Evolutionary conservation across 306 rosid genomes (phyloP), one percentile per base, ranked within the genome.

Genomic region (Prunus fruticosa): DNA sequence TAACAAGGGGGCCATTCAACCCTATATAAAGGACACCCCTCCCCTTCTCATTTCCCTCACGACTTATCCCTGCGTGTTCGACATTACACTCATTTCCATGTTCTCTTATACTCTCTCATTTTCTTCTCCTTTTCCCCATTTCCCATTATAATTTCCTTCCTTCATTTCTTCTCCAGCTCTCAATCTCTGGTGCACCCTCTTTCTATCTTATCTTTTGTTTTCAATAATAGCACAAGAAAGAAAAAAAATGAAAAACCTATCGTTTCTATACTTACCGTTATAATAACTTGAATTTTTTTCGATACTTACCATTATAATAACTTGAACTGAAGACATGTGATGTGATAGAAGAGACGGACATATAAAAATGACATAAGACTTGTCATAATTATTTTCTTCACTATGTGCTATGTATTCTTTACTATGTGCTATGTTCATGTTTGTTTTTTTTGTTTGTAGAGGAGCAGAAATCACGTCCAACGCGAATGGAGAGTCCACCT

Each of bases 1-100:
- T 84, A 82, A 27, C 9, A 5, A 1, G 25, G 27, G 27, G 14
- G 23, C 41, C 67, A 18, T 53, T 81, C 60, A 71, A 78, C 54
- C 84, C 92, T 90, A 77, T 90, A 88, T 64, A 90, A 84, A 8
- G 75, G 67, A 51, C 78, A 8, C 23, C 53, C 18, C 32, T 19
- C 41, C 16, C n/a, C 72, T 8, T 2, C 9, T 8, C 1, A 1
- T 0, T 61, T 56, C 49, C 75, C 78, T 15, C 90, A 86, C 79
- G 88, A 74, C 67, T 72, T 22, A 28, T 32, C 51, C 49, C 62
- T 47, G 3, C 4, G 41, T 38, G 6, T 64, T 28, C 2, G 45
- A 6, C 56, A 25, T 38, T 57, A 25, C 23, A 19, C 32, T 54
- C 57, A 43, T n/a, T 75, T 77, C 71, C 61, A 76, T 81, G 86